A percentile compares a stretch with the other conserved stretches of the same genome.
phyloP scores from a whole-genome alignment of 2,329 filamentous ascomycete species.

The Trichoderma sp. region DNA sequence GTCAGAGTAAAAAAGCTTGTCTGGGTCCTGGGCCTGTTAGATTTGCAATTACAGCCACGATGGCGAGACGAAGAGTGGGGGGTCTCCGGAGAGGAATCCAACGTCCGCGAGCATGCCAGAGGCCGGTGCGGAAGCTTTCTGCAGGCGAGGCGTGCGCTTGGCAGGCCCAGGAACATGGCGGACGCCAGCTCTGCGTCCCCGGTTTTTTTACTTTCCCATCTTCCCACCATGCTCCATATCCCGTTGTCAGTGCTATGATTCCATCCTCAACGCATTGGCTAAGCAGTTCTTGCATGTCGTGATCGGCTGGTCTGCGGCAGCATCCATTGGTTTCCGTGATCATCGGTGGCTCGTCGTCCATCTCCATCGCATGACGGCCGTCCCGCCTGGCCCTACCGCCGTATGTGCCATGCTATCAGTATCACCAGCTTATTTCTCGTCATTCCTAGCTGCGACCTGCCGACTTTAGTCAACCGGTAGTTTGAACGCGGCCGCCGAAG shows the following conservation, averaged over 20 bases:
- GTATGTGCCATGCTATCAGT: background rate
- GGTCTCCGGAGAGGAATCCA: constrained; percentile 25
- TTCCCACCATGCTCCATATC: constrained; percentile 12
- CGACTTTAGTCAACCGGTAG: constrained; percentile 21
- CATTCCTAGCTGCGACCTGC: constrained; percentile 3
- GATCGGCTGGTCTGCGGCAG: constrained; percentile 15
- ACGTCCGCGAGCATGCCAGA: constrained; percentile 24
- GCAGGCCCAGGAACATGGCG: constrained; percentile 21
- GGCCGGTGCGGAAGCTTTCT: constrained; percentile 1
- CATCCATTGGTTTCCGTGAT: constrained; percentile 21
- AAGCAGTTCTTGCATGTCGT: background rate
- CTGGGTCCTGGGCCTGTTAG: constrained; percentile 25
- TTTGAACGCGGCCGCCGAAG: constrained; percentile 2
- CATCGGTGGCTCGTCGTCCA: background rate
- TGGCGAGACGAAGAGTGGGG: constrained; percentile 27
- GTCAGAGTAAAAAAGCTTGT: constrained; percentile 27
- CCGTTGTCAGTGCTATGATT: background rate
- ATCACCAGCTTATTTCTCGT: background rate
- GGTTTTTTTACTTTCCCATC: constrained; percentile 23
- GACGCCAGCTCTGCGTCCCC: constrained; percentile 14
- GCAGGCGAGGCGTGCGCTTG: constrained; percentile 8
- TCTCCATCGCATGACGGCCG: constrained; percentile 1
- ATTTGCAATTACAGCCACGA: constrained; percentile 29
- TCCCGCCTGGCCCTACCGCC: background rate
- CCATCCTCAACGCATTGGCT: constrained; percentile 1